Base-by-base conservation (phyloP, 495 filamentous ascomycete genomes). In the Podospora anserina region DNA sequence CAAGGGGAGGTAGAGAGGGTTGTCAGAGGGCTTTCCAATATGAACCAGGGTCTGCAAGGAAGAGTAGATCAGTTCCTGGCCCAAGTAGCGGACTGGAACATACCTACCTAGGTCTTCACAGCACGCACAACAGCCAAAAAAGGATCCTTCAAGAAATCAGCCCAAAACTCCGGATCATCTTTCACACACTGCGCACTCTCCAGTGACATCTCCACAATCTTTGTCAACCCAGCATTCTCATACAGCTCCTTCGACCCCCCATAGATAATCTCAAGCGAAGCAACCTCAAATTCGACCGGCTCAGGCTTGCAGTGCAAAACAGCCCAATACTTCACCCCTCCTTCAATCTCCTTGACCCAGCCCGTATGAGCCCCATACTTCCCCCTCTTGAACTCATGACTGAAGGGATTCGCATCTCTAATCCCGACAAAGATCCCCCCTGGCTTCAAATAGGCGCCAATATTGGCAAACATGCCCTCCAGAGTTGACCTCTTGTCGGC, bases 401-500 rank as follows among this genome's bases (percentile, higher is more conserved):
- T 56, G 27, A 54, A 63, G 1, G 69, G 68, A 62, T 76, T 61
- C 54, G 65, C 54, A 44, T 44, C 54, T 3, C 74, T 72, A 5
- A 72, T 64, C n/a, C 70, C 67, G 16, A 70, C 61, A 54, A 71
- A 74, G n/a, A 60, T 66, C 0, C 72, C 74, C 11, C 72, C 72
- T 0, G 70, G 72, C 65, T 71, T 70, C n/a, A 76, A 58, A 20
- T 74, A 66, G 16, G 65, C 30, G 0, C 34, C 55, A 34, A 73
- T 61, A 63, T 75, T 75, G 44, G 63, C 64, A 67, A 72, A 75
- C 71, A 75, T 75, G 39, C 59, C 73, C 34, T 69, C 69, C 7
- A 75, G 65, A 9, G 64, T 68, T 11, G 15, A 49, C n/a, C 69
- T 26, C 54, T 58, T 69, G 9, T 64, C 62, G 16, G 64, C 73